These are phyloP conservation scores for Huntiella moniliformis DNA, from an alignment of 2,329 filamentous ascomycete species.

Conservation along the genomic window DNA sequence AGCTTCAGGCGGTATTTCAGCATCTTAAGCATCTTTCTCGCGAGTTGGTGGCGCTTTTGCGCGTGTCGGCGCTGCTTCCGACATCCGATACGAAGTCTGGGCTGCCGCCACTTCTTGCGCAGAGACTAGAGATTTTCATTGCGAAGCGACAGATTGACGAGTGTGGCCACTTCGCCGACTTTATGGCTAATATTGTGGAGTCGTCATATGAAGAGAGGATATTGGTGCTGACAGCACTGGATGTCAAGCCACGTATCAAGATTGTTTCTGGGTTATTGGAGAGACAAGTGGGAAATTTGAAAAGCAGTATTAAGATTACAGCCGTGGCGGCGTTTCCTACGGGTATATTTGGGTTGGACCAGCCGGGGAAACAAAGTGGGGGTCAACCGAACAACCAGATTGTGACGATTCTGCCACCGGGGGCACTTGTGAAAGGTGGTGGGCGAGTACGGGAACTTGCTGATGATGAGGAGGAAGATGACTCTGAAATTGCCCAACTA, in stretches of 20 bases:
- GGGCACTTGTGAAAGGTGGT: neutral
- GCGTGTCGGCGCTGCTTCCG: slow-evolving; percentile 68
- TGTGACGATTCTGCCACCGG: slow-evolving; percentile 18
- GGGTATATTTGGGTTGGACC: slow-evolving; percentile 27
- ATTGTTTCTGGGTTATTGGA: slow-evolving; percentile 70
- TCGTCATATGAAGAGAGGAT: slow-evolving; percentile 82
- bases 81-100: slow-evolving; percentile 43
- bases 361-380: slow-evolving; percentile 16
- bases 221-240: slow-evolving; percentile 61
- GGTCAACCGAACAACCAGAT: slow-evolving; percentile 18
- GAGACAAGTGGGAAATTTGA: slow-evolving; percentile 64
- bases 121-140: slow-evolving; percentile 75
- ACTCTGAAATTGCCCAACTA: slow-evolving; percentile 78
- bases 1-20: slow-evolving; percentile 52
- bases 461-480: slow-evolving; percentile 61
- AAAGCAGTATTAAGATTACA: slow-evolving; percentile 73
- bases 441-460: slow-evolving; percentile 21
- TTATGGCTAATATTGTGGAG: slow-evolving; percentile 88
- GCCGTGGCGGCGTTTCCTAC: slow-evolving; percentile 50
- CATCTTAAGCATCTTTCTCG: slow-evolving; percentile 69
- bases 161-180: slow-evolving; percentile 75
- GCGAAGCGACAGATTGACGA: slow-evolving; percentile 63
- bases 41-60: slow-evolving; percentile 68
- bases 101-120: slow-evolving; percentile 67
- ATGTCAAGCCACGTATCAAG: slow-evolving; percentile 59